Evolutionary conservation across 495 filamentous ascomycete genomes (phyloP).

Genomic region (Tuber umbilicatum): DNA sequence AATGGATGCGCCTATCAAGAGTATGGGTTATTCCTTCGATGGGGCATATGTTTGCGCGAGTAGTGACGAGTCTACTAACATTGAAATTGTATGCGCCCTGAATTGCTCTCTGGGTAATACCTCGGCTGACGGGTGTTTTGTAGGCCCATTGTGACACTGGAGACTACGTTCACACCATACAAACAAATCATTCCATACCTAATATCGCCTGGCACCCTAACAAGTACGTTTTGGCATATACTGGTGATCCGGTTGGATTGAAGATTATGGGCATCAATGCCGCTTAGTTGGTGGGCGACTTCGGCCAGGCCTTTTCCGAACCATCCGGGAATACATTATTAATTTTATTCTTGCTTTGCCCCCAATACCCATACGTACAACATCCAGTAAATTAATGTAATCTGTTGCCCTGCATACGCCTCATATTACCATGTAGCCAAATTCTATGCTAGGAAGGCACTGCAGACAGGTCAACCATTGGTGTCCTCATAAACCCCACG

Average conservation of each 20-base stretch:
- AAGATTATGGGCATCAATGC: conserved; percentile 62
- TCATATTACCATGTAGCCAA: not conserved
- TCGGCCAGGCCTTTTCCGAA: not conserved
- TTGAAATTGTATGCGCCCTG: conserved; percentile 50
- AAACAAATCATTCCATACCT: conserved; percentile 57
- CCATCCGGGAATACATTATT: not conserved
- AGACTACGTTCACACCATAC: conserved; percentile 73
- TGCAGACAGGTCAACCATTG: no score
- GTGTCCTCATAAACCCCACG: not conserved
- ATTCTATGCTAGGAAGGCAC: not conserved
- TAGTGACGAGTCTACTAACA: conserved; percentile 78
- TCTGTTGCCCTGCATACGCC: not conserved
- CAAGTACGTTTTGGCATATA: conserved; percentile 83
- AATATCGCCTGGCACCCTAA: conserved; percentile 86
- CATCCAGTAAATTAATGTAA: conserved; percentile 5
- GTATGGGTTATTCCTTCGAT: conserved; percentile 55
- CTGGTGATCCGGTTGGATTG: conserved; percentile 69
- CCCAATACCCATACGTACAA: not conserved
- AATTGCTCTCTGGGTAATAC: not conserved
- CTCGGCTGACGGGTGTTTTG: conserved; percentile 17
- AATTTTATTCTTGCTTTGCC: not conserved
- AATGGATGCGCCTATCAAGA: conserved; percentile 71
- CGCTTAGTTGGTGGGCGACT: not conserved
- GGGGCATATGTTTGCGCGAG: conserved; percentile 77
- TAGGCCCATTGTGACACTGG: conserved; percentile 83